Evolutionary conservation across 1,284 basidiomycete species (phyloP).

Genomic region (Cutaneotrichosporon mucoides): DNA sequence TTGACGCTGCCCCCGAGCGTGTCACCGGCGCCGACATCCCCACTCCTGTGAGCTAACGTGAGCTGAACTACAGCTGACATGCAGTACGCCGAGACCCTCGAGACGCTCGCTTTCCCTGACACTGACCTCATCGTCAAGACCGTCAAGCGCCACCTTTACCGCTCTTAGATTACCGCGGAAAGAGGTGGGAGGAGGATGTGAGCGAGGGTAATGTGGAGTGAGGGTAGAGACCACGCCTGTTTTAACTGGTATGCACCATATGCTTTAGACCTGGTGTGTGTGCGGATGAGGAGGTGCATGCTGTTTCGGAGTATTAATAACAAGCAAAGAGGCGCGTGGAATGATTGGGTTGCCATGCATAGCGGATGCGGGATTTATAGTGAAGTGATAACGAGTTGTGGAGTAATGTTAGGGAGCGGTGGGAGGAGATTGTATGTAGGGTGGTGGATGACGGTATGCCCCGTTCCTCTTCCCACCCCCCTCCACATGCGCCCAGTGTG

Average conservation of each 20-base stretch:
- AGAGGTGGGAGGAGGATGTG: no score
- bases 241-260: neutral
- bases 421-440: no score
- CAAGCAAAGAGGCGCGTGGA: no score
- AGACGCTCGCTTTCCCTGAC: constrained; percentile 87
- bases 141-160: constrained; percentile 78
- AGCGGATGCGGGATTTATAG: no score
- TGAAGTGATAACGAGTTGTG: no score
- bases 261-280: neutral
- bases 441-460: no score
- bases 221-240: neutral
- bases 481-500: no score
- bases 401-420: no score
- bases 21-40: constrained; percentile 95
- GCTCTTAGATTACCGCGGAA: constrained; percentile 10
- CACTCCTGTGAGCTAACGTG: constrained; percentile 68
- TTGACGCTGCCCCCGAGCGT: constrained; percentile 96
- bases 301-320: no score
- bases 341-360: no score
- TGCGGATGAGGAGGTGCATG: no score
- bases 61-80: neutral
- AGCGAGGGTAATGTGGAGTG: neutral
- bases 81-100: constrained; percentile 84
- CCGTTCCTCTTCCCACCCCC: no score
- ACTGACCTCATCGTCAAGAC: constrained; percentile 82